These are phyloP conservation scores for Myxozyma geophila DNA, from an alignment of 805 yeast species.

Conservation along the genomic window DNA sequence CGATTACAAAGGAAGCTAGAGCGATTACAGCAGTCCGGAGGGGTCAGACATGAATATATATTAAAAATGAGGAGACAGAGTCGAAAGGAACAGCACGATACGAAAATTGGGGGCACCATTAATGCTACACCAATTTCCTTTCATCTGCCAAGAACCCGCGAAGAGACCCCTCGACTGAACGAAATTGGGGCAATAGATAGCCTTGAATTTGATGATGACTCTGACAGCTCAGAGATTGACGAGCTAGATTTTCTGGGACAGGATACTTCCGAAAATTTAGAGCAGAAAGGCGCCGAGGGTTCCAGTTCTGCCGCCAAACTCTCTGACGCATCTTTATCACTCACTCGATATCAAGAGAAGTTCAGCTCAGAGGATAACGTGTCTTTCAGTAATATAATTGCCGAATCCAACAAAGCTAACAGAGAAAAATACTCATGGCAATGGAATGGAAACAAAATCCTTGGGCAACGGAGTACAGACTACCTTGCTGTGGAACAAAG, in stretches of 20 bases:
- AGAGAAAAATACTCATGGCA: constrained; percentile 37
- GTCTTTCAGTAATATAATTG: constrained; percentile 40
- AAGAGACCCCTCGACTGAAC: constrained; percentile 11
- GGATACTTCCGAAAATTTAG: constrained; percentile 1
- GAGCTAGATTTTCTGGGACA: neutral
- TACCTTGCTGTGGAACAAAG: neutral
- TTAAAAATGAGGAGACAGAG: neutral
- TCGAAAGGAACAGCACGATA: neutral
- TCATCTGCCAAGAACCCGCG: neutral
- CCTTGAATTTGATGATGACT: neutral
- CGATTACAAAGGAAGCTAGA: constrained; percentile 16
- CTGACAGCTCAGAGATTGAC: neutral
- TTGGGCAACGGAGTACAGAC: constrained; percentile 12
- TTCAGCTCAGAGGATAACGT: constrained; percentile 44
- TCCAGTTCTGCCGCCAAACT: neutral
- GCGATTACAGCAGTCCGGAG: constrained; percentile 18
- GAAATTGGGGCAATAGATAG: neutral
- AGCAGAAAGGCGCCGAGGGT: neutral
- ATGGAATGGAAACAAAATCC: constrained; percentile 33
- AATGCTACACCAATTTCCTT: neutral
- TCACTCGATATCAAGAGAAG: constrained; percentile 40
- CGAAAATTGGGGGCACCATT: neutral
- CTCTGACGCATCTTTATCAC: constrained; percentile 9
- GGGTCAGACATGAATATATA: constrained; percentile 17
- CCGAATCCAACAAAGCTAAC: constrained; percentile 33